These are phyloP conservation scores for Erythrophleum ivorense DNA, from an alignment of 331 rosid species.

Conservation along the genomic window DNA sequence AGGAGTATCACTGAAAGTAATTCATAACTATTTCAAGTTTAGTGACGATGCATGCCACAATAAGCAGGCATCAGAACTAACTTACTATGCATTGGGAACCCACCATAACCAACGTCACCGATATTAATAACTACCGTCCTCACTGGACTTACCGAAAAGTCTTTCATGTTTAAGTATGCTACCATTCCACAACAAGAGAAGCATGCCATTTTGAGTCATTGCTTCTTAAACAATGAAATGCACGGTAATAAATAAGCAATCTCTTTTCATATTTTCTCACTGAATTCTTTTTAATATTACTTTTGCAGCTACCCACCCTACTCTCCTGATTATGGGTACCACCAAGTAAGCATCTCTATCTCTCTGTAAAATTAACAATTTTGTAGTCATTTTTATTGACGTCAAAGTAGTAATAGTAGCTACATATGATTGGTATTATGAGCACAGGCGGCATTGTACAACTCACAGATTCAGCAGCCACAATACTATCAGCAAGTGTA, in stretches of 20 bases:
- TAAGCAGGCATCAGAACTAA: slow-evolving; percentile 19
- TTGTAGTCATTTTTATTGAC: not conserved
- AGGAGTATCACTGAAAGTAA: slow-evolving; percentile 18
- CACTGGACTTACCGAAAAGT: not conserved
- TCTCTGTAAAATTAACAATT: slow-evolving; percentile 1
- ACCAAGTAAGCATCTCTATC: slow-evolving; percentile 69
- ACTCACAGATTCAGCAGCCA: slow-evolving; percentile 70
- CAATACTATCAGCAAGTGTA: slow-evolving; percentile 74
- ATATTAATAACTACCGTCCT: slow-evolving; percentile 25
- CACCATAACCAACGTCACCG: slow-evolving; percentile 41
- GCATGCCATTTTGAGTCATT: slow-evolving; percentile 38
- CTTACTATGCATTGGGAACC: slow-evolving; percentile 33
- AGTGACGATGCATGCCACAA: slow-evolving; percentile 17
- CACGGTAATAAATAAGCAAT: slow-evolving; percentile 25
- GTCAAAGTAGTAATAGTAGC: slow-evolving; percentile 2
- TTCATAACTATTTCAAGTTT: slow-evolving; percentile 32
- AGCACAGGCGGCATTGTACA: slow-evolving; percentile 63
- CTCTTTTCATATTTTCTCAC: slow-evolving; percentile 34
- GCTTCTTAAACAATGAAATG: slow-evolving; percentile 38
- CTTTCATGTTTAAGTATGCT: slow-evolving; percentile 13
- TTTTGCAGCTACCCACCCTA: slow-evolving; percentile 81
- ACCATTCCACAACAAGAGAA: slow-evolving; percentile 34
- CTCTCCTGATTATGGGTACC: slow-evolving; percentile 84
- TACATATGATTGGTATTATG: slow-evolving; percentile 33
- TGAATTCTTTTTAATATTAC: slow-evolving; percentile 34